phyloP scores from a whole-genome alignment of 768 basidiomycete species.

The Russula abietina region DNA sequence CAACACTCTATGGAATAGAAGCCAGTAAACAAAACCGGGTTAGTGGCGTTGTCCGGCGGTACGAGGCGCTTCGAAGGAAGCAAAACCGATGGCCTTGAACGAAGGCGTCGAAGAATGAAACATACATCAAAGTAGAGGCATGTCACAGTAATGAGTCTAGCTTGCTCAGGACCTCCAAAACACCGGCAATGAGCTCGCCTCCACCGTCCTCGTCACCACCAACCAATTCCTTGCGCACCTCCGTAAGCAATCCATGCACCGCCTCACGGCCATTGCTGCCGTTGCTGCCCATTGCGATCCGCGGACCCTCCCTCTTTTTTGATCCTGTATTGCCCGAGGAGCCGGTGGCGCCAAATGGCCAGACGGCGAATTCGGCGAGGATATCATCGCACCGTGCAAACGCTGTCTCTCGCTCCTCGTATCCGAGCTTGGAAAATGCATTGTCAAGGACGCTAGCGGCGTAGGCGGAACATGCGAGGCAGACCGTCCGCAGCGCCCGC shows the following conservation, averaged over 20 bases:
- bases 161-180: conserved; percentile 87
- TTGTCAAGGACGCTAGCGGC: conserved; percentile 95
- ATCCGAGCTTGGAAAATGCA: conserved; percentile 79
- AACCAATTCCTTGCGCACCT: conserved; percentile 65
- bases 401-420: conserved; percentile 90
- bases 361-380: conserved; percentile 80
- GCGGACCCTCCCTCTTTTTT: conserved; percentile 35
- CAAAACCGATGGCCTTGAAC: conserved; percentile 7
- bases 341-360: conserved; percentile 67
- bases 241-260: conserved; percentile 66
- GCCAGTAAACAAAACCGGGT: neutral
- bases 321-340: conserved; percentile 20
- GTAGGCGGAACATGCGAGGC: conserved; percentile 85
- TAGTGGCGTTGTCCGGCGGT: neutral
- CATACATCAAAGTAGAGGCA: conserved; percentile 10
- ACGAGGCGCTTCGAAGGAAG: neutral
- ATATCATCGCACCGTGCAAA: conserved; percentile 94
- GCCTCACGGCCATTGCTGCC: conserved; percentile 53
- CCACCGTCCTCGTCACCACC: conserved; percentile 69
- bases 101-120: conserved; percentile 6
- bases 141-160: conserved; percentile 76
- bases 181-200: conserved; percentile 88
- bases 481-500: conserved; percentile 72
- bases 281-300: conserved; percentile 52
- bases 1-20: neutral